These are phyloP conservation scores for Albizia julibrissin DNA, from an alignment of 306 rosid species.

Conservation along the genomic window DNA sequence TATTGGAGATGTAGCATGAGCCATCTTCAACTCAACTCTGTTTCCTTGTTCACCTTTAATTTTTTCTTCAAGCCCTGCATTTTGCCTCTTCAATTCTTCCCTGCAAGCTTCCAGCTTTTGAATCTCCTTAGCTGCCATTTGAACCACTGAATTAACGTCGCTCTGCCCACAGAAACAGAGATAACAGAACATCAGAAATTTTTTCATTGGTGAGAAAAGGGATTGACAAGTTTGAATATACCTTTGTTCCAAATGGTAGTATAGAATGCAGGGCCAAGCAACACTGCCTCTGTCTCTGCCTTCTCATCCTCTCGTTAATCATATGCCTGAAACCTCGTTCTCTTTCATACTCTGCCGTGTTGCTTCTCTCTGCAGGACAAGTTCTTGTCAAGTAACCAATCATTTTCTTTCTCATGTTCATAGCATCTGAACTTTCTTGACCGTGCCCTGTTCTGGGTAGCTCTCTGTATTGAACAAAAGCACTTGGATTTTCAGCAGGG, in stretches of 20 bases:
- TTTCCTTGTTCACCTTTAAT: constrained; percentile 8
- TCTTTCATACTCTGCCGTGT: constrained; percentile 29
- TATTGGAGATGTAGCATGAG: constrained; percentile 49
- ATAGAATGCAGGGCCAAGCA: constrained; percentile 58
- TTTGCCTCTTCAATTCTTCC: constrained; percentile 49
- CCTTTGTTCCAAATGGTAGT: constrained; percentile 72
- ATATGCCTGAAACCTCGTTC: constrained; percentile 60
- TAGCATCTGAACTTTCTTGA: neutral
- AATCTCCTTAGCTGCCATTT: constrained; percentile 53
- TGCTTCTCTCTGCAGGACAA: neutral
- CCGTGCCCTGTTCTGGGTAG: constrained; percentile 20
- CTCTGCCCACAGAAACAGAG: constrained; percentile 39
- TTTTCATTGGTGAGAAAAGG: neutral
- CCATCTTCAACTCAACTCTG: constrained; percentile 37
- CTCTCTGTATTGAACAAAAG: constrained; percentile 47
- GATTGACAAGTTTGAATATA: constrained; percentile 11
- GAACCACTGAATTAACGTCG: constrained; percentile 67
- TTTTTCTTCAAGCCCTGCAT: constrained; percentile 41
- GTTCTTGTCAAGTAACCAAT: constrained; percentile 46
- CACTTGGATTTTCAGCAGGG: constrained; percentile 33
- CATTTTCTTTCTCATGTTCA: constrained; percentile 47
- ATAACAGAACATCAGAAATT: neutral
- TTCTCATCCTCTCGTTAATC: constrained; percentile 73
- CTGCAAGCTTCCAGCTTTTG: constrained; percentile 37
- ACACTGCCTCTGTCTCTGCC: constrained; percentile 63